Evolutionary conservation across 2,329 filamentous ascomycete genomes (phyloP).

Genomic region (Alternaria brassicae): DNA sequence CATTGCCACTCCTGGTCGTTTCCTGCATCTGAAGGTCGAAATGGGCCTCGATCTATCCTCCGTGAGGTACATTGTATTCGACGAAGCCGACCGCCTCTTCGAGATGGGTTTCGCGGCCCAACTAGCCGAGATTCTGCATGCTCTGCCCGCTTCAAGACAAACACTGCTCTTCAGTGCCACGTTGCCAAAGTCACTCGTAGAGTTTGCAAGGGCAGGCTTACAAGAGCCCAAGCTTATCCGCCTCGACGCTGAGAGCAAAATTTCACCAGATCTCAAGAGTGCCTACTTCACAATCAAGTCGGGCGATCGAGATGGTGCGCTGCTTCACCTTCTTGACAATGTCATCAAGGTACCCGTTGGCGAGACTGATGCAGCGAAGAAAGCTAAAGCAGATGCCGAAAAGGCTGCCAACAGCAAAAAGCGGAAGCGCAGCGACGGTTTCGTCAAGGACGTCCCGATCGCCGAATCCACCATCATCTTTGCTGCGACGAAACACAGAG

Average conservation of each 20-base stretch:
- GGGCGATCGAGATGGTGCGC: constrained; percentile 89
- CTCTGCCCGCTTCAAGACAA: constrained; percentile 82
- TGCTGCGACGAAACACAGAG: constrained; percentile 93
- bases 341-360: constrained; percentile 89
- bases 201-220: constrained; percentile 91
- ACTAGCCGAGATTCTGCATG: constrained; percentile 89
- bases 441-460: constrained; percentile 74
- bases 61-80: constrained; percentile 93
- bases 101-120: constrained; percentile 98
- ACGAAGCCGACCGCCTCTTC: constrained; percentile 95
- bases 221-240: constrained; percentile 91
- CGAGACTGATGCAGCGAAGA: constrained; percentile 60
- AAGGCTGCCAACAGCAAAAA: constrained; percentile 67
- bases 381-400: constrained; percentile 55
- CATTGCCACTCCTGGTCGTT: constrained; percentile 95
- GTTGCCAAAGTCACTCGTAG: constrained; percentile 89
- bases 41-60: constrained; percentile 93
- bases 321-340: constrained; percentile 87
- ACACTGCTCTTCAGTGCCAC: constrained; percentile 96
- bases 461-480: constrained; percentile 95
- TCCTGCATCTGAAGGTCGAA: constrained; percentile 95
- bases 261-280: constrained; percentile 93
- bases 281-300: constrained; percentile 95
- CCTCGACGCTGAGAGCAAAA: constrained; percentile 91
- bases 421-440: constrained; percentile 69